These are phyloP conservation scores for Arctium minus DNA, from an alignment of 129 eudicot species.

Conservation along the genomic window DNA sequence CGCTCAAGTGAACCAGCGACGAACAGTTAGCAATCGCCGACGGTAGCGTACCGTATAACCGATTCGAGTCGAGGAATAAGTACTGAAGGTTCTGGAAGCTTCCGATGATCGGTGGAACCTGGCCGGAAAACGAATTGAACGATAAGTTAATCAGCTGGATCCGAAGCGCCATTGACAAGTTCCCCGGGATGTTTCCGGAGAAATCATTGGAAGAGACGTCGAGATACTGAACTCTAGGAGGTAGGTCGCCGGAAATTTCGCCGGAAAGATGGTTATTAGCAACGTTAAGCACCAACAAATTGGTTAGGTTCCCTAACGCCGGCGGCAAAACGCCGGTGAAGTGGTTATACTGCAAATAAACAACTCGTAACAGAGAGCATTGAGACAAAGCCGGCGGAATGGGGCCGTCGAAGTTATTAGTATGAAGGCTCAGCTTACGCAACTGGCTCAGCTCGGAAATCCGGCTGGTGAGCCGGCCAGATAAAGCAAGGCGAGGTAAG, in stretches of 20 bases:
- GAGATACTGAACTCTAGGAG: conserved; percentile 39
- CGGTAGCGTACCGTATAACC: conserved; percentile 64
- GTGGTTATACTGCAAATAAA: conserved; percentile 54
- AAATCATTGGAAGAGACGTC: conserved; percentile 59
- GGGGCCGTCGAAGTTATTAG: conserved; percentile 48
- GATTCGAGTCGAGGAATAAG: conserved; percentile 51
- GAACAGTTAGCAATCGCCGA: conserved; percentile 69
- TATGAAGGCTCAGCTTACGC: conserved; percentile 55
- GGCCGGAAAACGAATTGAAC: conserved; percentile 59
- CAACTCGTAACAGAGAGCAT: conserved; percentile 56
- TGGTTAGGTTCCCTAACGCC: conserved; percentile 43
- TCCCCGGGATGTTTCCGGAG: conserved; percentile 47
- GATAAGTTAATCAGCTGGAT: conserved; percentile 54
- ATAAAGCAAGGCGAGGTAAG: conserved; percentile 57
- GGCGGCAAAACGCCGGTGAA: conserved; percentile 59
- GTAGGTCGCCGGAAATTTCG: conserved; percentile 28
- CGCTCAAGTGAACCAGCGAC: conserved; percentile 59
- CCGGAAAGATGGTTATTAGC: conserved; percentile 57
- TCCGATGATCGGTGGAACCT: conserved; percentile 59
- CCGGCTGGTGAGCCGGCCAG: conserved; percentile 44
- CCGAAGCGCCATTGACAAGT: conserved; percentile 18
- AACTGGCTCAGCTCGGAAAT: conserved; percentile 48
- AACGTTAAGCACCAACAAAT: conserved; percentile 45
- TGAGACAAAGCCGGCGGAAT: conserved; percentile 44
- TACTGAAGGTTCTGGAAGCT: conserved; percentile 44